Evolutionary conservation across 2,329 filamentous ascomycete genomes (phyloP).

Genomic region (Endothia cerciana): DNA sequence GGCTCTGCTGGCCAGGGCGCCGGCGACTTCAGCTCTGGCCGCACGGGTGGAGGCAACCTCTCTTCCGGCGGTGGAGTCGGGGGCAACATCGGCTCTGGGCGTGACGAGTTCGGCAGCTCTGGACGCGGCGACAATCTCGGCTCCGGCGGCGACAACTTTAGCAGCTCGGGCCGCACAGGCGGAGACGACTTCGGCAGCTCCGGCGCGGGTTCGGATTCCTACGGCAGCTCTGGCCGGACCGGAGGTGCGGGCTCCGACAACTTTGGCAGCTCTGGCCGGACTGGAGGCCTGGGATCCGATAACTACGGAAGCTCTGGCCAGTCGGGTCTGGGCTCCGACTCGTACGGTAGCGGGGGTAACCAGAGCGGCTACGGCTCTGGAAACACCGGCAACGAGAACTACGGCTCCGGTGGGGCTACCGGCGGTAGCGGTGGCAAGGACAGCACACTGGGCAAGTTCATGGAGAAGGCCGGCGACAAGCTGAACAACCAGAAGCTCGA

Average conservation of each 20-base stretch:
- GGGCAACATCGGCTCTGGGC: conserved; percentile 19
- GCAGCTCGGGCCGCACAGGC: conserved; percentile 23
- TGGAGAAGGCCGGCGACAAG: conserved; percentile 60
- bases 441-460: conserved; percentile 58
- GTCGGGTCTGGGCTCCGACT: conserved; percentile 12
- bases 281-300: neutral
- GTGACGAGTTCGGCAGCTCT: conserved; percentile 31
- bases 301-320: neutral
- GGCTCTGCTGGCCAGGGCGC: conserved; percentile 14
- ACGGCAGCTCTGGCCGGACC: neutral
- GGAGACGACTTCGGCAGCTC: conserved; percentile 26
- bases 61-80: conserved; percentile 17
- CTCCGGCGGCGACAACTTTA: conserved; percentile 15
- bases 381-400: conserved; percentile 13
- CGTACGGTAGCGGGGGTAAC: conserved; percentile 26
- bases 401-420: neutral
- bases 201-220: neutral
- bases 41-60: conserved; percentile 21
- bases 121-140: conserved; percentile 10
- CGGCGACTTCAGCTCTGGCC: conserved; percentile 30
- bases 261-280: neutral
- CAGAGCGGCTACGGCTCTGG: conserved; percentile 29
- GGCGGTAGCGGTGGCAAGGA: conserved; percentile 36
- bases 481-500: conserved; percentile 52
- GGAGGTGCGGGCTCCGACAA: conserved; percentile 5